phyloP scores from a whole-genome alignment of 2,329 filamentous ascomycete genomes.

The Pseudonectria foliicola region DNA sequence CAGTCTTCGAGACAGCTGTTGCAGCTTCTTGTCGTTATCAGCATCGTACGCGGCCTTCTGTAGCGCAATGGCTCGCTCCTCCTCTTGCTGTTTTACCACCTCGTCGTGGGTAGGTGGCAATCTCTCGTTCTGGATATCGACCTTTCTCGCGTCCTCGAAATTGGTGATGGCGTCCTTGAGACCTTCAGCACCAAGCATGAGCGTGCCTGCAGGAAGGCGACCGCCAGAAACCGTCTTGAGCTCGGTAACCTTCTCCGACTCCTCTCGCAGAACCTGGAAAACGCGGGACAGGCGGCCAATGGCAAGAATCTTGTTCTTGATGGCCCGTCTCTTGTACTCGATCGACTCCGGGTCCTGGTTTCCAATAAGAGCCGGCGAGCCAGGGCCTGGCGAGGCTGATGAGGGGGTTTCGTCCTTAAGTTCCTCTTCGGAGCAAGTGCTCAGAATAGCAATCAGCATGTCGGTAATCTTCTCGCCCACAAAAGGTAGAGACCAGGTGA shows the following conservation, averaged over 20 bases:
- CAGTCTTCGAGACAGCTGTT: slow-evolving; percentile 80
- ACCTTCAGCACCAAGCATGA: slow-evolving; percentile 96
- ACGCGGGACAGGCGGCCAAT: slow-evolving; percentile 95
- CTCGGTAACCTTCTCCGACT: slow-evolving; percentile 93
- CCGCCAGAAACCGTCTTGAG: slow-evolving; percentile 95
- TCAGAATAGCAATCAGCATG: slow-evolving; percentile 97
- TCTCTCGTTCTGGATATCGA: slow-evolving; percentile 93
- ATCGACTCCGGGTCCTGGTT: slow-evolving; percentile 70
- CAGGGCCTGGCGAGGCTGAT: slow-evolving; percentile 60
- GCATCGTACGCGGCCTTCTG: slow-evolving; percentile 82
- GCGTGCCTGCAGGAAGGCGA: slow-evolving; percentile 83
- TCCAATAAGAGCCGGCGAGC: slow-evolving; percentile 57
- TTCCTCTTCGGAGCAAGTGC: slow-evolving; percentile 98
- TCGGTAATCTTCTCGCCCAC: slow-evolving; percentile 99
- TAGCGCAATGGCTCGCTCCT: slow-evolving; percentile 73
- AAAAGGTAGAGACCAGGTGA: slow-evolving; percentile 99
- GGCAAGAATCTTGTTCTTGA: slow-evolving; percentile 99
- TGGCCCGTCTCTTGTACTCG: slow-evolving; percentile 90
- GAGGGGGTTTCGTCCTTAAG: slow-evolving; percentile 78
- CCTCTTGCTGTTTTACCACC: slow-evolving; percentile 73
- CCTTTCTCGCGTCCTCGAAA: slow-evolving; percentile 94
- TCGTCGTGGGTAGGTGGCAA: slow-evolving; percentile 90
- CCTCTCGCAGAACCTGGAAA: slow-evolving; percentile 96
- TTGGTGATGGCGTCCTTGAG: slow-evolving; percentile 97
- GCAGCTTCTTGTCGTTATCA: slow-evolving; percentile 83